Conservation (phyloP, 108 stramenopile genomes). For the Cylindrotheca fusiformis region DNA sequence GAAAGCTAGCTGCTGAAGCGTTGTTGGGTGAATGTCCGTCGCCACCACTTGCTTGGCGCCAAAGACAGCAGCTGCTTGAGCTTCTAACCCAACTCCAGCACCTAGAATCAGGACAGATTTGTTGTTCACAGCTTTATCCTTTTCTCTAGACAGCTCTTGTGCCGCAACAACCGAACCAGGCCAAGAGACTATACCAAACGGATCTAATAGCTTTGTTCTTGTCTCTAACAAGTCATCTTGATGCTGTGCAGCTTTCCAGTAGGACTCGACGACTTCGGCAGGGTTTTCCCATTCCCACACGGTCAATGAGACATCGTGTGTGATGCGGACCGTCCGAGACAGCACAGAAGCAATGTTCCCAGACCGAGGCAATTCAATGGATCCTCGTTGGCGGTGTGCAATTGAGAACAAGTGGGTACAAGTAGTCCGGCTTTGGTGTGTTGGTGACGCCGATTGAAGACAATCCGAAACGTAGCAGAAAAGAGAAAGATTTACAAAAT, state of each 20-base stretch:
- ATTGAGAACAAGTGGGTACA: too few species aligned
- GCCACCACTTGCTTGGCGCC: slow-evolving; percentile 71
- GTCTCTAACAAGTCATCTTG: slow-evolving; percentile 17
- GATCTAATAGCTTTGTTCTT: slow-evolving; percentile 46
- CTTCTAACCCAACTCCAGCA: slow-evolving; percentile 78
- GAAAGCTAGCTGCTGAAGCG: slow-evolving; percentile 54
- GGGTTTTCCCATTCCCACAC: slow-evolving; percentile 80
- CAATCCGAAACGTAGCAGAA: too few species aligned
- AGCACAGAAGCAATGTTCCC: slow-evolving; percentile 10
- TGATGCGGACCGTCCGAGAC: slow-evolving; percentile 21
- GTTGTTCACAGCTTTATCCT: slow-evolving; percentile 14
- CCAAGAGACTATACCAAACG: slow-evolving; percentile 82
- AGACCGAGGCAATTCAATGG: slow-evolving; percentile 3
- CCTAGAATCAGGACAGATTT: slow-evolving; percentile 62
- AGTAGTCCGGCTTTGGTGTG: too few species aligned
- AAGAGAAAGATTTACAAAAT: too few species aligned
- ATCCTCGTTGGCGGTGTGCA: not conserved
- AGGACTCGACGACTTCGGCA: slow-evolving; percentile 62
- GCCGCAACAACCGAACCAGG: slow-evolving; percentile 77
- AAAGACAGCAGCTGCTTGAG: slow-evolving; percentile 58
- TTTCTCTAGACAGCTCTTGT: slow-evolving; percentile 43
- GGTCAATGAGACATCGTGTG: slow-evolving; percentile 37
- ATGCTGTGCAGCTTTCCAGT: slow-evolving; percentile 37
- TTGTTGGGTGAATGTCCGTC: slow-evolving; percentile 73
- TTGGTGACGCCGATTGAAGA: too few species aligned